Conservation (phyloP, 805 yeast species). For the Yarrowia phangngaensis region DNA sequence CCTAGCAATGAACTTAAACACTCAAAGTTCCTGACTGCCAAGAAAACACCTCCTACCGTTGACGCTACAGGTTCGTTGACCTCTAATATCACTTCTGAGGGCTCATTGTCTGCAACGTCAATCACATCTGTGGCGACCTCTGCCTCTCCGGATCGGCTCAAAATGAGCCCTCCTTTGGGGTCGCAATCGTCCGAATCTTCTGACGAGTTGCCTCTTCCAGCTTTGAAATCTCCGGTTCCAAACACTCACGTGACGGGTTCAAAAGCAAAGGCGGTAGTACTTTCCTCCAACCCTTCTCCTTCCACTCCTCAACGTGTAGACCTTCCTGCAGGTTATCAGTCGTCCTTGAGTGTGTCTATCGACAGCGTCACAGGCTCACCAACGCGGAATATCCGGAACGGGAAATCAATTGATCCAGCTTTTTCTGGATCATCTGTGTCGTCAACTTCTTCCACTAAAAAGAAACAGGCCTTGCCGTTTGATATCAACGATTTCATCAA, state of each 20-base stretch:
- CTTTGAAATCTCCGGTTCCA: conserved; percentile 18
- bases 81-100: conserved; percentile 22
- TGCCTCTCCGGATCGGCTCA: conserved; percentile 14
- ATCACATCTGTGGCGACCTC: conserved; percentile 21
- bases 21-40: conserved; percentile 4
- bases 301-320: conserved; percentile 23
- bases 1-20: conserved; percentile 16
- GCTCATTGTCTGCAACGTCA: conserved; percentile 15
- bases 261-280: conserved; percentile 18
- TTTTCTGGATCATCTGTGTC: conserved; percentile 13
- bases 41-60: conserved; percentile 8
- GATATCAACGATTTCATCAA: conserved; percentile 80
- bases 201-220: not conserved
- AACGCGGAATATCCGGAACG: conserved; percentile 20
- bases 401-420: conserved; percentile 15
- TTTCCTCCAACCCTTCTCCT: conserved; percentile 7
- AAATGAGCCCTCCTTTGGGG: conserved; percentile 24
- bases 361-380: conserved; percentile 24
- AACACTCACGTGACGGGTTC: conserved; percentile 9
- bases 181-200: conserved; percentile 25
- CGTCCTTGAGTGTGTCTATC: conserved; percentile 16
- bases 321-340: conserved; percentile 22
- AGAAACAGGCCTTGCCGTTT: conserved; percentile 20
- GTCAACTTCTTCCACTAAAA: conserved; percentile 7
- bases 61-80: conserved; percentile 18